A percentile compares a stretch with the other conserved stretches of the same genome.
Evolutionary conservation across 192 early-diverging fungal species (phyloP).

Genomic region (Entomortierella lignicola): DNA sequence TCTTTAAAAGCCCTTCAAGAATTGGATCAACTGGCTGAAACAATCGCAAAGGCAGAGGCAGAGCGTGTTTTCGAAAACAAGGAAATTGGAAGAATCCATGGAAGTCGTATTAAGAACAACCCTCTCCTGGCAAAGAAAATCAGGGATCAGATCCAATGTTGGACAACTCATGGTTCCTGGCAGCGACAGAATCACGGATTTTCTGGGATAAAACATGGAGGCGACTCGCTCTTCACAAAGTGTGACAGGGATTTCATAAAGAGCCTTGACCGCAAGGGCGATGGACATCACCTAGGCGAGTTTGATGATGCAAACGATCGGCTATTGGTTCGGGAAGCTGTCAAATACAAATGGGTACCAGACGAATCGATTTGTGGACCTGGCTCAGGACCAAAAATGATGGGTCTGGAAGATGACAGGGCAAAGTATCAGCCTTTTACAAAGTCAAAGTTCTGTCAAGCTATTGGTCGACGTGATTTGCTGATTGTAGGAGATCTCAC

Average conservation of each 20-base stretch:
- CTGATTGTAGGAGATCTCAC: conserved; percentile 63
- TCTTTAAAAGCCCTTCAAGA: conserved; percentile 19
- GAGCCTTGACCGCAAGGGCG: conserved; percentile 40
- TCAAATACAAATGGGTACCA: conserved; percentile 42
- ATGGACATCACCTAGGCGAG: conserved; percentile 32
- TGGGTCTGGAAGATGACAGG: conserved; percentile 29
- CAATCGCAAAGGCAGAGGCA: conserved; percentile 29
- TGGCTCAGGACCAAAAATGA: conserved; percentile 27
- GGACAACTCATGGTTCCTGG: conserved; percentile 43
- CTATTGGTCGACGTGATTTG: conserved; percentile 49
- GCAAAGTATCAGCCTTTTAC: conserved; percentile 23
- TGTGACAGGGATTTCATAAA: conserved; percentile 49
- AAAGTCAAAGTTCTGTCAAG: conserved; percentile 53
- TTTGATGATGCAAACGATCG: conserved; percentile 17
- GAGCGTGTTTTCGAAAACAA: conserved; percentile 41
- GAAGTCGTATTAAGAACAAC: conserved; percentile 21
- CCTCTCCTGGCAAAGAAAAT: conserved; percentile 14
- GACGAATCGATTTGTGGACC: conserved; percentile 50
- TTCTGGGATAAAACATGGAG: conserved; percentile 18
- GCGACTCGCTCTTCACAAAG: conserved; percentile 43
- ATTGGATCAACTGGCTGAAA: conserved; percentile 29
- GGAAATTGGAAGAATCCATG: conserved; percentile 32
- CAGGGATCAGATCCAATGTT: conserved; percentile 46
- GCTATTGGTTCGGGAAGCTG: conserved; percentile 28
- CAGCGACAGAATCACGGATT: conserved; percentile 27